Conservation (phyloP, 2,329 filamentous ascomycete species). For the Magnaporthiopsis incrustans region DNA sequence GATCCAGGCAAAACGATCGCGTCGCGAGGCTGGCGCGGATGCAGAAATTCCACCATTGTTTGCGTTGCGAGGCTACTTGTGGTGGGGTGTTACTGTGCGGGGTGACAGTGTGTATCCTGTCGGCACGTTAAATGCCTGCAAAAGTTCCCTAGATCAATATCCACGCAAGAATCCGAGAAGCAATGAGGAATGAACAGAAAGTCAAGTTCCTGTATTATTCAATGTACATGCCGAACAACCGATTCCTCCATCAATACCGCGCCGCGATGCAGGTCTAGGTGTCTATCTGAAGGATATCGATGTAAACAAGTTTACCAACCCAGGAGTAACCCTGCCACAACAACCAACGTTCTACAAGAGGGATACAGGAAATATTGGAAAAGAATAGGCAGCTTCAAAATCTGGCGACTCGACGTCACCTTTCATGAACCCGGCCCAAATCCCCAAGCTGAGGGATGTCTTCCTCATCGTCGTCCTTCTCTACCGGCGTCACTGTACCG, state of each 20-base stretch:
- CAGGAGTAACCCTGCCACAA: neutral
- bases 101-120: neutral
- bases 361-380: neutral
- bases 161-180: no score
- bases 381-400: neutral
- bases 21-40: neutral
- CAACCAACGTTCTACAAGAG: neutral
- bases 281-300: neutral
- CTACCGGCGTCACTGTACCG: conserved; percentile 9
- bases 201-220: no score
- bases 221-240: neutral
- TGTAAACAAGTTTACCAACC: neutral
- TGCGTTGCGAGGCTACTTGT: neutral
- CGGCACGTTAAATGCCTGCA: neutral
- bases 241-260: neutral
- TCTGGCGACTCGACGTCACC: neutral
- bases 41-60: neutral
- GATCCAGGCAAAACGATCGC: neutral
- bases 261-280: neutral
- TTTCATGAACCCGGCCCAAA: conserved; percentile 7
- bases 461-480: conserved; percentile 17
- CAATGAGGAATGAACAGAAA: no score
- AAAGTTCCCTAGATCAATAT: neutral
- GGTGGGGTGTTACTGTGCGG: neutral
- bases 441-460: conserved; percentile 18